Percentiles rank a stretch among this genome's conserved stretches.
These are phyloP conservation scores for Geotrichum restrictum DNA, from an alignment of 1,139 yeast genomes.

Conservation along the genomic window DNA sequence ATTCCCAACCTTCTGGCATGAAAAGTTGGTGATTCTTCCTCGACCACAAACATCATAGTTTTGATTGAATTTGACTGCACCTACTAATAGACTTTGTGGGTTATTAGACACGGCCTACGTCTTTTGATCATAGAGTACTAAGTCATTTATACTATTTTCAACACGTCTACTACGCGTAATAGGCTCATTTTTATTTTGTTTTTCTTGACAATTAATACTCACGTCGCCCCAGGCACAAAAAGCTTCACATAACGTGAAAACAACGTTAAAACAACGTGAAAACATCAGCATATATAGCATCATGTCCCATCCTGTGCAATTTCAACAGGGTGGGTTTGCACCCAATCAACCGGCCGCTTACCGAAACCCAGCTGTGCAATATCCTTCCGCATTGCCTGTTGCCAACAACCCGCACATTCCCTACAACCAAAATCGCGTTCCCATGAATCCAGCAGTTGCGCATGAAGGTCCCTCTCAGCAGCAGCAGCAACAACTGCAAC, in stretches of 20 bases:
- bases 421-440: not conserved
- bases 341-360: slow-evolving; percentile 6
- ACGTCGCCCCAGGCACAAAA: not conserved
- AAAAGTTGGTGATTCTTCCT: slow-evolving; percentile 6
- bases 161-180: not conserved
- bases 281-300: not conserved
- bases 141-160: not conserved
- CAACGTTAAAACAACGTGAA: not conserved
- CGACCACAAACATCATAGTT: not conserved
- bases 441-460: not conserved
- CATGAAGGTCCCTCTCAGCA: slow-evolving; percentile 15
- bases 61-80: no score
- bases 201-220: not conserved
- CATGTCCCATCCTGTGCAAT: slow-evolving; percentile 10
- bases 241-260: no score
- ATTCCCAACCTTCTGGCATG: not conserved
- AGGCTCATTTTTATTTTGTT: not conserved
- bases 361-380: not conserved
- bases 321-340: slow-evolving; percentile 10
- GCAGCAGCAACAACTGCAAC: slow-evolving; percentile 12
- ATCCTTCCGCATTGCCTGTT: not conserved
- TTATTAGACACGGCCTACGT: no score
- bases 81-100: no score
- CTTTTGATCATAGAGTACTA: no score
- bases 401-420: slow-evolving; percentile 1